These are phyloP conservation scores for Leucoagaricus sp. DNA, from an alignment of 1,284 basidiomycete genomes.

Conservation along the genomic window DNA sequence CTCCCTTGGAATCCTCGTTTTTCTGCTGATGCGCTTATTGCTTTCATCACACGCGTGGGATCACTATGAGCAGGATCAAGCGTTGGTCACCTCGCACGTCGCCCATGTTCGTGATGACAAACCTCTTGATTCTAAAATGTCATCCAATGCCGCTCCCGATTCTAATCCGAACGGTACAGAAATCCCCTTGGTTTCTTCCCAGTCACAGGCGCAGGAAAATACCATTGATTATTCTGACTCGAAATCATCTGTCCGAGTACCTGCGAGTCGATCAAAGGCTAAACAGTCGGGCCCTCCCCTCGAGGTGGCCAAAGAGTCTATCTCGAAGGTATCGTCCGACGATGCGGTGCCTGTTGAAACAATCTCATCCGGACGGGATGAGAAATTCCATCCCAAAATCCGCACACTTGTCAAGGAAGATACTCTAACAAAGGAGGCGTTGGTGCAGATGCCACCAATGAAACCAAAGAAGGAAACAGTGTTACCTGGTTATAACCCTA, in stretches of 20 bases:
- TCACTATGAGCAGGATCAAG: neutral
- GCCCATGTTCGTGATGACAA: too few relatives aligned
- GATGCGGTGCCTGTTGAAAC: neutral
- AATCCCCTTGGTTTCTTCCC: too few relatives aligned
- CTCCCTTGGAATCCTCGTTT: neutral
- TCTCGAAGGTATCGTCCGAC: neutral
- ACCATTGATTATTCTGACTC: too few relatives aligned
- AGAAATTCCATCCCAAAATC: neutral
- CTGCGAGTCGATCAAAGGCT: too few relatives aligned
- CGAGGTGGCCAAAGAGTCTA: too few relatives aligned
- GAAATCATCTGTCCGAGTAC: too few relatives aligned
- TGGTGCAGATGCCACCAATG: neutral
- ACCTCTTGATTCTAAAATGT: too few relatives aligned
- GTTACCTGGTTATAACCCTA: slow-evolving; percentile 26
- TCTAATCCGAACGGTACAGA: too few relatives aligned
- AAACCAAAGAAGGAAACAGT: slow-evolving; percentile 13
- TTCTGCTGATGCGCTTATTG: neutral
- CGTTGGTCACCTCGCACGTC: too few relatives aligned
- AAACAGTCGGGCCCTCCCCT: too few relatives aligned
- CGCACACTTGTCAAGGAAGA: neutral
- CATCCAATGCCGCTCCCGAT: too few relatives aligned
- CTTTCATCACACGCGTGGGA: neutral
- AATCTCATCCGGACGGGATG: neutral
- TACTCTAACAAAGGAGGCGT: neutral
- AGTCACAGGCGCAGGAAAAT: too few relatives aligned